phyloP scores from a whole-genome alignment of 176 grass and related monocot species.

The Lolium rigidum region DNA sequence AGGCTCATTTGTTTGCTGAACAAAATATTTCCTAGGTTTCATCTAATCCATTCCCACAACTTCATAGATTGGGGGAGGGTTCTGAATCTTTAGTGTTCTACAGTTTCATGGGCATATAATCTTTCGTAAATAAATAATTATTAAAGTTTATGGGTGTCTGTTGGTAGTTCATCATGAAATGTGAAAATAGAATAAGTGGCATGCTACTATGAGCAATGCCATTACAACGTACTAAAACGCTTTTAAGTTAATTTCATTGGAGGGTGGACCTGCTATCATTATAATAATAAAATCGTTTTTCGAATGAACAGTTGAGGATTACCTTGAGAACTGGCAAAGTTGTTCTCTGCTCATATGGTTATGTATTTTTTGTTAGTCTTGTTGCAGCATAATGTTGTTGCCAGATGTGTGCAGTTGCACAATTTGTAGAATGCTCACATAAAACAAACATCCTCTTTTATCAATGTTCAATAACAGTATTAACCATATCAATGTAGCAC shows the following conservation, averaged over 20 bases:
- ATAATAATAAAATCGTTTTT: not conserved
- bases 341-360: not conserved
- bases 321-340: not conserved
- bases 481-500: not conserved
- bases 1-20: not conserved
- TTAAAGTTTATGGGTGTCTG: not conserved
- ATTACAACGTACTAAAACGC: not conserved
- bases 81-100: not conserved
- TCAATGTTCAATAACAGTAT: not conserved
- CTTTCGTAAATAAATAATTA: not conserved
- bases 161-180: not conserved
- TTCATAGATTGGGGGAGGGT: too few species aligned
- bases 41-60: not conserved
- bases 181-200: not conserved
- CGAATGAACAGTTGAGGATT: not conserved
- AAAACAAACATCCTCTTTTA: not conserved
- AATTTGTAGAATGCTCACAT: slow-evolving; percentile 4
- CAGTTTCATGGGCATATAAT: not conserved
- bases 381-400: not conserved
- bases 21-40: not conserved
- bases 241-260: not conserved
- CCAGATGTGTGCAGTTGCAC: not conserved
- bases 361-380: not conserved
- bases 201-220: not conserved
- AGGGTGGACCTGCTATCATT: not conserved